These are phyloP conservation scores for Cytospora piceae DNA, from an alignment of 2,329 filamentous ascomycete genomes.

Conservation along the genomic window DNA sequence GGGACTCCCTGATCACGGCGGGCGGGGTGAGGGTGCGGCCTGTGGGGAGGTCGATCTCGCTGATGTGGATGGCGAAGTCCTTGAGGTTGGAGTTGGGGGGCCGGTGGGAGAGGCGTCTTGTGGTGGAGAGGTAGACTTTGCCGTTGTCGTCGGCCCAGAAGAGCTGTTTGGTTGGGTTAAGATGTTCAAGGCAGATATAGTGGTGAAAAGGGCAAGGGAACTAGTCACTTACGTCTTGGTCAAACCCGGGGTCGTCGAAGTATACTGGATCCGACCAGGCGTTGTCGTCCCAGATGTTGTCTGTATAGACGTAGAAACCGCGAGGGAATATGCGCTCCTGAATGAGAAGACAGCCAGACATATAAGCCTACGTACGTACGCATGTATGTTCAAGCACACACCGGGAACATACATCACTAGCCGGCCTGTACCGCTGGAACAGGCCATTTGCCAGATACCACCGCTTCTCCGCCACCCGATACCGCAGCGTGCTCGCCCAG, in stretches of 20 bases:
- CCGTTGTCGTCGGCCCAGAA: conserved; percentile 57
- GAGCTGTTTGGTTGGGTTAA: conserved; percentile 31
- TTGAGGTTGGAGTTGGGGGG: conserved; percentile 47
- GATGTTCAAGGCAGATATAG: background rate
- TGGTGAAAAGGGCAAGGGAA: background rate
- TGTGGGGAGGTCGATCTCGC: conserved; percentile 47
- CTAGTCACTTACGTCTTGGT: conserved; percentile 50
- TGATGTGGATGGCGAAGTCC: conserved; percentile 56
- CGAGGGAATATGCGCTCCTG: conserved; percentile 52
- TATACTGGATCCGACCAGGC: conserved; percentile 58
- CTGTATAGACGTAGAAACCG: conserved; percentile 58
- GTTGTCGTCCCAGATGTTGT: conserved; percentile 54
- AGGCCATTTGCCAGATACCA: conserved; percentile 53
- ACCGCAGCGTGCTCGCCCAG: conserved; percentile 53
- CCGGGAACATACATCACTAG: conserved; percentile 35
- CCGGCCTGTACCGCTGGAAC: conserved; percentile 49
- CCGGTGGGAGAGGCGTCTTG: conserved; percentile 42
- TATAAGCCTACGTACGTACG: background rate
- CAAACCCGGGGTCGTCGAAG: conserved; percentile 58
- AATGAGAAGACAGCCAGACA: background rate
- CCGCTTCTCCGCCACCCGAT: conserved; percentile 42
- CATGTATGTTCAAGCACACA: background rate
- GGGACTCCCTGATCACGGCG: conserved; percentile 42
- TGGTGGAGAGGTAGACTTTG: conserved; percentile 54
- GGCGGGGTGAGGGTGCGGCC: conserved; percentile 46